These are phyloP conservation scores for Anisodus acutangulus DNA, from an alignment of 257 asterid genomes.

Conservation along the genomic window DNA sequence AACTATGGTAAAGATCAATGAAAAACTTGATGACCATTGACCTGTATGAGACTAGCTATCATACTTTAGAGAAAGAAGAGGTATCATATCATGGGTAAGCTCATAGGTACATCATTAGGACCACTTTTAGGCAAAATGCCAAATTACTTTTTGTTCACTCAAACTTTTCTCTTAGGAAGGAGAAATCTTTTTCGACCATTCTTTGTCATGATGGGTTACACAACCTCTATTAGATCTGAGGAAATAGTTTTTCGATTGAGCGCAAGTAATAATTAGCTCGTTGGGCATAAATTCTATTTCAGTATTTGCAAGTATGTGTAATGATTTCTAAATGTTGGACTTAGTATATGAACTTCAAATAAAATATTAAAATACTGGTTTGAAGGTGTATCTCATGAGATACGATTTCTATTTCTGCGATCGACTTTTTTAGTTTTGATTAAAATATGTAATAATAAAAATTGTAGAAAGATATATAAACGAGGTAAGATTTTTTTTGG, in stretches of 20 bases:
- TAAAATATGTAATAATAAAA: background rate
- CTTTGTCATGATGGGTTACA: slow-evolving; percentile 26
- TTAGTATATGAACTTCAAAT: background rate
- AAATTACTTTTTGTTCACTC: slow-evolving; percentile 21
- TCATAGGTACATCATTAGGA: slow-evolving; percentile 24
- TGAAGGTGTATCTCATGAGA: background rate
- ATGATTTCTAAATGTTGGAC: background rate
- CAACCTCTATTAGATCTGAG: background rate
- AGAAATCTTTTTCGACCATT: background rate
- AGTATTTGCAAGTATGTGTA: background rate
- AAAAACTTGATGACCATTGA: slow-evolving; percentile 1
- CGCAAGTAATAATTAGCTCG: background rate
- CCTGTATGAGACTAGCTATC: slow-evolving; percentile 17
- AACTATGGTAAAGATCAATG: slow-evolving; percentile 19
- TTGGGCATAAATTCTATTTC: background rate
- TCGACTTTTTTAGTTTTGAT: background rate
- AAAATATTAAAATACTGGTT: background rate
- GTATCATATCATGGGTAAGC: slow-evolving; percentile 26
- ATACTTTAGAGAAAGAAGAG: slow-evolving; percentile 24
- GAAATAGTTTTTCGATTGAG: background rate
- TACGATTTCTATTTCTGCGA: background rate
- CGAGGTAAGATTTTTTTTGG: too few relatives aligned
- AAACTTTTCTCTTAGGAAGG: background rate
- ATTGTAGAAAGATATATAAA: too few relatives aligned
- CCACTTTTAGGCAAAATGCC: slow-evolving; percentile 18